Evolutionary conservation across 1,284 basidiomycete species (phyloP).

Genomic region (Earliella scabrosa): DNA sequence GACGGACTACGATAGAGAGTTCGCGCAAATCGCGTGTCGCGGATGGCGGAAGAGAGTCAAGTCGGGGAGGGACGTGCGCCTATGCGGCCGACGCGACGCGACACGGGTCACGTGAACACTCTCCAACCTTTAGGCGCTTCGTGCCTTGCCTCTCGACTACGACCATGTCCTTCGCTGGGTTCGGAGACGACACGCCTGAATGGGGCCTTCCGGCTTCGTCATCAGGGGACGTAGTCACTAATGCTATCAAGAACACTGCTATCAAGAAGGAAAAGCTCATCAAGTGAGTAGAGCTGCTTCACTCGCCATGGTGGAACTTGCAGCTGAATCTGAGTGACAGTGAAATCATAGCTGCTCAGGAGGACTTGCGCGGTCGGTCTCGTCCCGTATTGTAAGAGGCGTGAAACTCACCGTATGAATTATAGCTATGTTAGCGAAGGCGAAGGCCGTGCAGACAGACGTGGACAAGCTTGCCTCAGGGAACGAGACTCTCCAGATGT

Average conservation of each 20-base stretch:
- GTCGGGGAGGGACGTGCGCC: not conserved
- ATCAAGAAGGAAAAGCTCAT: constrained; percentile 71
- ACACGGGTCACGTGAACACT: constrained; percentile 18
- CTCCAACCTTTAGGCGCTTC: not conserved
- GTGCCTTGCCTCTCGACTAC: too few species aligned
- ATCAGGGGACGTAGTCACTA: constrained; percentile 67
- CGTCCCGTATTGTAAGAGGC: not conserved
- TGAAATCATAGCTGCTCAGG: constrained; percentile 73
- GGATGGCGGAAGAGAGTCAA: not conserved
- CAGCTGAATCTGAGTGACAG: constrained; percentile 40
- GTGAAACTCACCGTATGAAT: not conserved
- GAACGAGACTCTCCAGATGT: constrained; percentile 84
- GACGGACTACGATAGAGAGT: not conserved
- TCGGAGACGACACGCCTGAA: constrained; percentile 61
- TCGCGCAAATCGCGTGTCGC: not conserved
- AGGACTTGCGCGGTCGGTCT: constrained; percentile 69
- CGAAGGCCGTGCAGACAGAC: constrained; percentile 72
- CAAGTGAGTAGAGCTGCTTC: constrained; percentile 44
- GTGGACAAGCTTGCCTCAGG: constrained; percentile 77
- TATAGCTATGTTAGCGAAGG: constrained; percentile 70
- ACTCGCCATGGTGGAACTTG: not conserved
- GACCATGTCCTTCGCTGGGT: constrained; percentile 6
- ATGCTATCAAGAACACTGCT: constrained; percentile 77
- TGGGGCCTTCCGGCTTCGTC: constrained; percentile 59
- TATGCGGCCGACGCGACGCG: constrained; percentile 16